A percentile compares a stretch with the other conserved stretches of the same genome.
Evolutionary conservation across 75 land plant species (phyloP).

Genomic region (Adiantum capillusveneris): DNA sequence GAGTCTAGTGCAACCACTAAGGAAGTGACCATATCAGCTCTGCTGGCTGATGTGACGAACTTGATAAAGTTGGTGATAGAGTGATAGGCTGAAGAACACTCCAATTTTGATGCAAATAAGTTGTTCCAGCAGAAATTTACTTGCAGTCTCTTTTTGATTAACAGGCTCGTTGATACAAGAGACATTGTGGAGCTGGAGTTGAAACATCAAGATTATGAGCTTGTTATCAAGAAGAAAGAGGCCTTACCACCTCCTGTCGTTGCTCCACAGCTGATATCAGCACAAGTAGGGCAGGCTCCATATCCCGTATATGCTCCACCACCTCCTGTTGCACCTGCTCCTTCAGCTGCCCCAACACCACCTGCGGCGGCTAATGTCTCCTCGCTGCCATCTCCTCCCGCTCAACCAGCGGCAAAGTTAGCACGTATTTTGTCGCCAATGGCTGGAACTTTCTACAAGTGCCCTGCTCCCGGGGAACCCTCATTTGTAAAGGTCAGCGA

Average conservation of each 20-base stretch:
- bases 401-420: constrained; percentile 9
- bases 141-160: not conserved
- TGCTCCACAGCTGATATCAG: constrained; percentile 32
- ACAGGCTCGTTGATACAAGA: constrained; percentile 77
- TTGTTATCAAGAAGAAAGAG: constrained; percentile 76
- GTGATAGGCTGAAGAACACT: not conserved
- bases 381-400: too few species aligned
- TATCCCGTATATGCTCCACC: too few species aligned
- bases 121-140: not conserved
- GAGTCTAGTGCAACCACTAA: not conserved
- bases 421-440: constrained; percentile 67
- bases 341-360: too few species aligned
- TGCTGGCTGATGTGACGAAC: constrained; percentile 22
- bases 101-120: not conserved
- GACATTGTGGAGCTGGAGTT: constrained; percentile 83
- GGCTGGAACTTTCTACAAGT: constrained; percentile 79
- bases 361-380: too few species aligned
- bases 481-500: constrained; percentile 93
- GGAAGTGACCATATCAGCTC: constrained; percentile 10
- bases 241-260: constrained; percentile 39
- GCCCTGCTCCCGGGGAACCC: constrained; percentile 66
- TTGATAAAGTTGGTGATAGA: constrained; percentile 13
- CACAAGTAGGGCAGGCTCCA: too few species aligned
- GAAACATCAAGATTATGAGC: constrained; percentile 73
- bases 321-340: too few species aligned